Evolutionary conservation across 345 rosid genomes (phyloP), one percentile per base, ranked within the genome.

Genomic region (Eucalyptus lansdowneana): DNA sequence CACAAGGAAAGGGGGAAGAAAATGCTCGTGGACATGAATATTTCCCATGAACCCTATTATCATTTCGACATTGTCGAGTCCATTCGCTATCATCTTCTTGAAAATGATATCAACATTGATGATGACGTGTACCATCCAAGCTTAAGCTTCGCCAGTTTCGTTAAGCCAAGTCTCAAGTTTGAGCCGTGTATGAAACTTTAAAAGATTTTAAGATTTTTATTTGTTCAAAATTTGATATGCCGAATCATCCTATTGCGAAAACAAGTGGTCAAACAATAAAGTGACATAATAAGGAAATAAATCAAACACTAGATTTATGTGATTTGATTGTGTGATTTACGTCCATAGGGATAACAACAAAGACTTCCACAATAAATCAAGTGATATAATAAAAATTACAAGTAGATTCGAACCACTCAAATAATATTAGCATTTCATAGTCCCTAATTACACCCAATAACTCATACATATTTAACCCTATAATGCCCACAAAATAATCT

Each of bases 191-290:
- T 21, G 13, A 56, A 21, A 56, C 10, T 56, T 56, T 21, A 21
- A 22, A 54, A 22, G 5, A 54, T 54, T 54, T 54, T 54, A 7
- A 29, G 29, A 58, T 24, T 58, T 10, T 58, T 25, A 24, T 5
- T 58, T 24, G 65, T 58, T 58, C 13, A 58, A 58, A 56, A 54
- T 54, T 4, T 54, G 25, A 54, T 54, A 54, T 54, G 60, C 54
- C 1, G 0, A 19, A 54, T 54, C 25, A 54, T 54, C 60, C 10
- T 54, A 7, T 0, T 54, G 24, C 0, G 17, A 8, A 50, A 50
- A 54, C 11, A 62, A 62, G 16, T 0, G 5, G n/a, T 29, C 8
- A 12, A 62, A 62, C n/a, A 62, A 62, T 27, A 27, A 62, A 62
- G 54, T 15, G 2, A 27, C 31, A 6, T 3, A 27, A 60, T 27